A percentile compares a stretch with the other conserved stretches of the same genome.
phyloP scores from a whole-genome alignment of 148 eudicot species.

The Heliosperma pusillum region DNA sequence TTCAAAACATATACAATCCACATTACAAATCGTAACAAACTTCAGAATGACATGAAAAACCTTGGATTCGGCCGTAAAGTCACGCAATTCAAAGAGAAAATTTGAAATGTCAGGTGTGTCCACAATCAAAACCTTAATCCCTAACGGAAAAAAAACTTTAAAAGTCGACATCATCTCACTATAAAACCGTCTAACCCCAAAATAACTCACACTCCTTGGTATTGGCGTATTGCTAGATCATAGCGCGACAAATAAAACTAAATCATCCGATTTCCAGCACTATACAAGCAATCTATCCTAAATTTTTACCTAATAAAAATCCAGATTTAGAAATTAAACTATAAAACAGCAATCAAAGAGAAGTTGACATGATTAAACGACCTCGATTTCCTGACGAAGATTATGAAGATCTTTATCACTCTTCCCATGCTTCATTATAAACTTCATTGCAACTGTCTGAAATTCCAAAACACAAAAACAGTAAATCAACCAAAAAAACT shows the following conservation, averaged over 20 bases:
- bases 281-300: not conserved
- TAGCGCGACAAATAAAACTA: not conserved
- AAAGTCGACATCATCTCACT: not conserved
- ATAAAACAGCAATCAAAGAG: not conserved
- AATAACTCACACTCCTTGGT: not conserved
- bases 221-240: not conserved
- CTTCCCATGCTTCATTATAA: constrained; percentile 88
- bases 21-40: not conserved
- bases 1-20: not conserved
- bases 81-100: too few relatives aligned
- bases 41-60: too few relatives aligned
- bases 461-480: constrained; percentile 1
- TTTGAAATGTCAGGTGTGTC: too few relatives aligned
- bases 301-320: not conserved
- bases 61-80: too few relatives aligned
- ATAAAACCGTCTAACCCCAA: not conserved
- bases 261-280: not conserved
- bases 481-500: not conserved
- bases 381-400: constrained; percentile 96
- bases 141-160: too few relatives aligned
- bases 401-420: constrained; percentile 92
- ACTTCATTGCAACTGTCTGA: constrained; percentile 98
- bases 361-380: constrained; percentile 16
- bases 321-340: not conserved
- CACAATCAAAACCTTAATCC: not conserved